phyloP scores from a whole-genome alignment of 192 early-diverging fungal species.

The Entomortierella chlamydospora region DNA sequence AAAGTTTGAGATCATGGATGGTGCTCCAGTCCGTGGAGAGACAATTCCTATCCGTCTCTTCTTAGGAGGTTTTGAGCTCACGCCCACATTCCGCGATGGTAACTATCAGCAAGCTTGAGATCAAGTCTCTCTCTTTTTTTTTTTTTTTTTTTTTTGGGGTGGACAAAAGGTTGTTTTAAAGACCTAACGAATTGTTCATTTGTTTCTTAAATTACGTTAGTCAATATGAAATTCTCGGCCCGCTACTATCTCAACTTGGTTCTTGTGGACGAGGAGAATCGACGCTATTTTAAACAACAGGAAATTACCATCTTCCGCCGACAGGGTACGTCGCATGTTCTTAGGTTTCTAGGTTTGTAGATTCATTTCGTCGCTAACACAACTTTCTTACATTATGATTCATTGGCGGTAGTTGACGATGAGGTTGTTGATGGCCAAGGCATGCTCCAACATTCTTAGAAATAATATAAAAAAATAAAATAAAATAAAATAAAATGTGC shows the following conservation, averaged over 20 bases:
- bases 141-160: too few species aligned
- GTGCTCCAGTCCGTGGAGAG: constrained; percentile 94
- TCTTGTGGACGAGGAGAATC: constrained; percentile 97
- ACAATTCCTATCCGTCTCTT: constrained; percentile 99
- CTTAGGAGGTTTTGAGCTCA: constrained; percentile 96
- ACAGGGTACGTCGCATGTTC: constrained; percentile 37
- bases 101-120: not conserved
- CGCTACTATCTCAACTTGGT: constrained; percentile 98
- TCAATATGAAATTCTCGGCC: constrained; percentile 99
- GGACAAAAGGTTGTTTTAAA: too few species aligned
- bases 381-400: too few species aligned
- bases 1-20: constrained; percentile 99
- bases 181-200: too few species aligned
- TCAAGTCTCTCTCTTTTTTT: too few species aligned
- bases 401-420: not conserved
- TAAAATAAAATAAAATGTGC: not conserved
- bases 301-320: constrained; percentile 90
- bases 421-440: not conserved
- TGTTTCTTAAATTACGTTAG: too few species aligned
- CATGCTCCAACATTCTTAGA: not conserved
- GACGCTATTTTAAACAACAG: constrained; percentile 99
- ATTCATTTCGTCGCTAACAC: too few species aligned
- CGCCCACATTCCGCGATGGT: constrained; percentile 94
- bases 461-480: not conserved
- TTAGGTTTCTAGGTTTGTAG: too few species aligned